Conservation (phyloP, 257 asterid genomes). For the Lycium barbarum region DNA sequence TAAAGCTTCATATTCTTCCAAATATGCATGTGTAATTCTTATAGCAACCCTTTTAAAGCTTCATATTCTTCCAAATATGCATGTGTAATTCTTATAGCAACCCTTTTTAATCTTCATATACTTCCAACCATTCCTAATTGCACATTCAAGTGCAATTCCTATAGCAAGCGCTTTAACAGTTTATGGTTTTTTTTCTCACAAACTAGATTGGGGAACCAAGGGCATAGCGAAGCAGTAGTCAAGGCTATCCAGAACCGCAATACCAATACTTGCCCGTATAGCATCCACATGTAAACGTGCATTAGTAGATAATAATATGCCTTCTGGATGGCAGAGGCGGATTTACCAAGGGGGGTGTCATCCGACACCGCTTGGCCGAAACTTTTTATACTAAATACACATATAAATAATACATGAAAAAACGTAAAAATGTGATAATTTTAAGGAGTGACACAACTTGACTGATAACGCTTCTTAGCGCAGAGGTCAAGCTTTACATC, state of each 20-base stretch:
- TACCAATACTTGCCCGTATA: not conserved
- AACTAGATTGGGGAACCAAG: not conserved
- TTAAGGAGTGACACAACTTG: no score
- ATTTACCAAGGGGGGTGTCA: no score
- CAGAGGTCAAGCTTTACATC: no score
- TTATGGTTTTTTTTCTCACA: not conserved
- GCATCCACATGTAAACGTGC: not conserved
- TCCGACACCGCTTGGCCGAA: no score
- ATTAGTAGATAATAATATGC: not conserved
- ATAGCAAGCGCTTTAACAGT: not conserved
- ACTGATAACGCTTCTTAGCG: no score
- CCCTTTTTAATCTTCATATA: not conserved
- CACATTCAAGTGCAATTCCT: not conserved
- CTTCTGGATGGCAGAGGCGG: no score
- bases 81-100: not conserved
- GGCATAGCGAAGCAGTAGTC: not conserved
- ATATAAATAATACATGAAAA: no score
- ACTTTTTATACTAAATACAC: no score
- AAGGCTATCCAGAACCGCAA: not conserved
- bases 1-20: not conserved
- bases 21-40: not conserved
- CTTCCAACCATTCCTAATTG: not conserved
- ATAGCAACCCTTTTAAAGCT: not conserved
- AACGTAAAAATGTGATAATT: no score
- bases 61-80: not conserved